Conservation (phyloP, 768 basidiomycete genomes). For the Amanita inopinata region DNA sequence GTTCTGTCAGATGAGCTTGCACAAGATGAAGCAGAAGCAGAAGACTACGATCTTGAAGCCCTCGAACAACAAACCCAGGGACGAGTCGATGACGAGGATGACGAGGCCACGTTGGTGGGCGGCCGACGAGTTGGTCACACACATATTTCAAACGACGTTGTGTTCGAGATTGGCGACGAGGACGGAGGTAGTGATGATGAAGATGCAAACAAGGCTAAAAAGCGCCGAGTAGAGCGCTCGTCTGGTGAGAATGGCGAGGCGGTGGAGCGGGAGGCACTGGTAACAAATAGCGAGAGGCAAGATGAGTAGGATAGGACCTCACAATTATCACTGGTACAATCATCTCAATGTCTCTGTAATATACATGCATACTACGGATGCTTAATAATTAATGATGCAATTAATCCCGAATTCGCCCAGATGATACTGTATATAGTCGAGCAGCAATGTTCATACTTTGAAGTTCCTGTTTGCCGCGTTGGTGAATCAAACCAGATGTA, state of each 20-base stretch:
- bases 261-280: constrained; percentile 61
- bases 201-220: constrained; percentile 5
- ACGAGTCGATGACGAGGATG: constrained; percentile 55
- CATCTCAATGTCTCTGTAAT: constrained; percentile 2
- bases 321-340: not conserved
- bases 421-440: constrained; percentile 77
- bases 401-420: constrained; percentile 75
- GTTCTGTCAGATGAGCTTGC: constrained; percentile 96
- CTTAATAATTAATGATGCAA: constrained; percentile 9
- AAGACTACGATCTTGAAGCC: constrained; percentile 83
- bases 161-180: constrained; percentile 89
- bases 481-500: not conserved
- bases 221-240: constrained; percentile 22
- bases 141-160: constrained; percentile 51
- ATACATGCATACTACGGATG: constrained; percentile 6
- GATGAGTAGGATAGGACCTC: constrained; percentile 26
- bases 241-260: constrained; percentile 41
- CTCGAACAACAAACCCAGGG: constrained; percentile 45
- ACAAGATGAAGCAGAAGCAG: constrained; percentile 88
- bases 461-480: constrained; percentile 48
- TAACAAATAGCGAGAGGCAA: constrained; percentile 23
- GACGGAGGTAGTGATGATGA: constrained; percentile 38
- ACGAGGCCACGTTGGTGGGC: constrained; percentile 65
- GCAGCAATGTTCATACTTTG: constrained; percentile 95
- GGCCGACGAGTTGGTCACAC: constrained; percentile 39